These are phyloP conservation scores for Papiliotrema laurentii DNA, from an alignment of 1,284 basidiomycete genomes.

Conservation along the genomic window DNA sequence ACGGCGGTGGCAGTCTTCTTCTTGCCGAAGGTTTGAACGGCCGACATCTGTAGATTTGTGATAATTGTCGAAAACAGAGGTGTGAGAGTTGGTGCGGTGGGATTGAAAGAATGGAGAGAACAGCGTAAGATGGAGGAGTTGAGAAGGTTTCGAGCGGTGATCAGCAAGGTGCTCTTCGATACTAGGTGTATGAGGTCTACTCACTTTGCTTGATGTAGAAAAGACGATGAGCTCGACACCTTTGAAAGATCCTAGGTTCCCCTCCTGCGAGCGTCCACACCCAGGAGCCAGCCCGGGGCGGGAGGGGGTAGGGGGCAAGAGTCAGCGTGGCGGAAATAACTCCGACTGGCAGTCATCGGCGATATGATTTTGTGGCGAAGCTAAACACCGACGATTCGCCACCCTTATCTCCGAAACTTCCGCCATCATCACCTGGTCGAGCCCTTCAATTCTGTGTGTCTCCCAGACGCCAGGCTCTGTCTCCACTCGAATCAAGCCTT, in stretches of 20 bases:
- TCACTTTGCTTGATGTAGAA: constrained; percentile 3
- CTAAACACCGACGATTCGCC: background rate
- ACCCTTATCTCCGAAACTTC: background rate
- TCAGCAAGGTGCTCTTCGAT: background rate
- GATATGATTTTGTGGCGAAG: background rate
- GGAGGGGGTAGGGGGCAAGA: background rate
- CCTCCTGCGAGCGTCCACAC: background rate
- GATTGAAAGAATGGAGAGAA: constrained; percentile 2
- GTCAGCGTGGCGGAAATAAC: background rate
- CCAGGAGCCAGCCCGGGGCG: background rate
- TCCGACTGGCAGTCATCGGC: too few species aligned
- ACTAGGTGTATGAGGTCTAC: background rate
- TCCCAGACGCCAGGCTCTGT: too few species aligned
- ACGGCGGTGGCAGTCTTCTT: constrained; percentile 99
- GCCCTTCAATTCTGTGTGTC: too few species aligned
- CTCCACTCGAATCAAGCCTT: too few species aligned
- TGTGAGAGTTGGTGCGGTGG: background rate
- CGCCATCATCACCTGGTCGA: too few species aligned
- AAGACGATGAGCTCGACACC: background rate
- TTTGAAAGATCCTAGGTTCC: too few species aligned
- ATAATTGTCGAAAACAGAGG: background rate
- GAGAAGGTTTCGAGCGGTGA: background rate
- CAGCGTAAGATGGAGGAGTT: background rate
- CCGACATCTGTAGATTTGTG: constrained; percentile 31
- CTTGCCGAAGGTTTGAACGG: constrained; percentile 97